phyloP scores from a whole-genome alignment of 805 yeast species.

The Ogataea trehaloabstinens region DNA sequence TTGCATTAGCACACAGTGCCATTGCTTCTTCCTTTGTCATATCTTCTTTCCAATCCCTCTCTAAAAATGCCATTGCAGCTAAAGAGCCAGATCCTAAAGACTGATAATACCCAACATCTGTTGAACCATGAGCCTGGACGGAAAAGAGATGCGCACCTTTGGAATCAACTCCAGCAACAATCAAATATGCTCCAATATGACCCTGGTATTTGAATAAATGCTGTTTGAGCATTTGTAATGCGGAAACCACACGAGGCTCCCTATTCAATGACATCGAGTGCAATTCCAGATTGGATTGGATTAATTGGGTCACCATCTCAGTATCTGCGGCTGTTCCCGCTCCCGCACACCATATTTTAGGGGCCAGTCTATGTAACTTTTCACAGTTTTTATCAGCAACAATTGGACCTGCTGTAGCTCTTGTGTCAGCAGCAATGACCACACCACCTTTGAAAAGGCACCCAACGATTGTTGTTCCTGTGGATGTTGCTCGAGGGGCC shows the following conservation, averaged over 20 bases:
- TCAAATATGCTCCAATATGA: conserved; percentile 93
- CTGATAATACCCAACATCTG: conserved; percentile 91
- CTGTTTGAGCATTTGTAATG: conserved; percentile 89
- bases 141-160: conserved; percentile 92
- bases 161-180: conserved; percentile 97
- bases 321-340: conserved; percentile 99
- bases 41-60: conserved; percentile 78
- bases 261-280: conserved; percentile 83
- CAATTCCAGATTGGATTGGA: conserved; percentile 85
- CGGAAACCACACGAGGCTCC: conserved; percentile 90
- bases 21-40: conserved; percentile 88
- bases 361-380: conserved; percentile 85
- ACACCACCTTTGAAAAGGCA: conserved; percentile 92
- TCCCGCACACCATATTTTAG: conserved; percentile 98
- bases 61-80: conserved; percentile 98
- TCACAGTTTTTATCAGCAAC: conserved; percentile 99
- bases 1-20: conserved; percentile 85
- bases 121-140: conserved; percentile 96
- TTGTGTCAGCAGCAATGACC: conserved; percentile 96
- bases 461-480: conserved; percentile 99
- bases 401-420: conserved; percentile 95
- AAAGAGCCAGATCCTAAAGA: conserved; percentile 95
- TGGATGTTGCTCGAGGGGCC: conserved; percentile 87
- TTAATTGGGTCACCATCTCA: conserved; percentile 94
- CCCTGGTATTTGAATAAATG: conserved; percentile 97